Conservation (phyloP, 768 basidiomycete genomes). For the Russula sp. region DNA sequence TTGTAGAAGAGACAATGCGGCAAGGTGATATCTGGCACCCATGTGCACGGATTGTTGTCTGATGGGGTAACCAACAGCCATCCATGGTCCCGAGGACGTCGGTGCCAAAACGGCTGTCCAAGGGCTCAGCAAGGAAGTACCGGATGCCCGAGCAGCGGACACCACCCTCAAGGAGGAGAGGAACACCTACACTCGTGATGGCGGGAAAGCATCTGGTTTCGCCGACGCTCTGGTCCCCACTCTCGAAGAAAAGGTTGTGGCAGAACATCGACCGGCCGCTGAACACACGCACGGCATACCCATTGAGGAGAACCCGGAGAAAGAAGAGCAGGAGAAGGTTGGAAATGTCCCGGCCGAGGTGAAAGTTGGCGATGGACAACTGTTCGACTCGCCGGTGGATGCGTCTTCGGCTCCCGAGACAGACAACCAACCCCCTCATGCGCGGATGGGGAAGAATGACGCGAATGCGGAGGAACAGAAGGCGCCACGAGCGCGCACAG, state of each 20-base stretch:
- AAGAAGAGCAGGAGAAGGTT: slow-evolving; percentile 7
- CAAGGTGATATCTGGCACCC: slow-evolving; percentile 43
- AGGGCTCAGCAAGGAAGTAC: slow-evolving; percentile 35
- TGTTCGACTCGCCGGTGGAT: slow-evolving; percentile 53
- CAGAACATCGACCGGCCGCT: slow-evolving; percentile 33
- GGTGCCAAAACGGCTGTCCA: slow-evolving; percentile 34
- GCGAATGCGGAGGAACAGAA: slow-evolving; percentile 44
- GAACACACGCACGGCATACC: slow-evolving; percentile 10
- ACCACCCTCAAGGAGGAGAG: slow-evolving; percentile 48
- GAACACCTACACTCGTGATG: slow-evolving; percentile 46
- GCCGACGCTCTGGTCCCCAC: slow-evolving; percentile 60
- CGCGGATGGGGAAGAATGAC: slow-evolving; percentile 40
- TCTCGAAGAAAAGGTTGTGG: slow-evolving; percentile 58
- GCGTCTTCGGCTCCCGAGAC: slow-evolving; percentile 37
- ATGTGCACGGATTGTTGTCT: background rate
- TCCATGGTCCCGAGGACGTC: slow-evolving; percentile 37
- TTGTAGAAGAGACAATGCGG: slow-evolving; percentile 14
- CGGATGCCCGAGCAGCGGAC: slow-evolving; percentile 38
- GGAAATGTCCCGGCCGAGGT: slow-evolving; percentile 29
- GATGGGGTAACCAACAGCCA: slow-evolving; percentile 33
- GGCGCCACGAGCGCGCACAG: slow-evolving; percentile 44
- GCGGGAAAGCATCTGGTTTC: slow-evolving; percentile 49
- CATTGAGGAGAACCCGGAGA: slow-evolving; percentile 4
- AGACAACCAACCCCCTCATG: slow-evolving; percentile 45
- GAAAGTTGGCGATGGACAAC: slow-evolving; percentile 38